Conservation (phyloP, 129 eudicot genomes). For the Mikania micrantha region DNA sequence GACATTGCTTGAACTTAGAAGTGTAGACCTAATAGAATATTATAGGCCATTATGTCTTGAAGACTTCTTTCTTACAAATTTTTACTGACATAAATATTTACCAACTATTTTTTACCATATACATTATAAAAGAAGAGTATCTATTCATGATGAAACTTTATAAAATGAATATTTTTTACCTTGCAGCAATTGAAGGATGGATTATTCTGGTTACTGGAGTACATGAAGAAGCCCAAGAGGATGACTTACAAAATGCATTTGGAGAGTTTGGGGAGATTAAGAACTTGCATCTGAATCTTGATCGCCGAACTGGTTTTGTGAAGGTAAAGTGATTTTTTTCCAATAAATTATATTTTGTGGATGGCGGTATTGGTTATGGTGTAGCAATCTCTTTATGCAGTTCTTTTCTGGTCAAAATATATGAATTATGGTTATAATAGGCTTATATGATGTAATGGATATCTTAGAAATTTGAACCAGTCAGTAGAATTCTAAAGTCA, state of each 20-base stretch:
- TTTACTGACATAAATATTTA: not conserved
- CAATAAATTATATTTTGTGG: not conserved
- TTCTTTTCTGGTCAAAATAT: not conserved
- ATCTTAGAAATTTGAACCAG: not conserved
- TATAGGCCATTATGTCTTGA: not conserved
- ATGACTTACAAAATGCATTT: conserved; percentile 81
- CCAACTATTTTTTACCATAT: not conserved
- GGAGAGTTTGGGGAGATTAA: conserved; percentile 90
- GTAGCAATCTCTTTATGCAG: not conserved
- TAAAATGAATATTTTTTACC: conserved; percentile 5
- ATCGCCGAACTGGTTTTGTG: conserved; percentile 90
- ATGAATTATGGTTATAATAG: not conserved
- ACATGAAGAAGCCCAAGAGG: conserved; percentile 99
- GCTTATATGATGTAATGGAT: not conserved
- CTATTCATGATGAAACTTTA: not conserved
- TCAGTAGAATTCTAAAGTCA: not conserved
- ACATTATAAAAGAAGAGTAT: not conserved
- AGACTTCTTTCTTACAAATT: not conserved
- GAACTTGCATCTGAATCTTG: conserved; percentile 94
- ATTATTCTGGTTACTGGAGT: conserved; percentile 93
- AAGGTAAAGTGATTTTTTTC: conserved; percentile 39
- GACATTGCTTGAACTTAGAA: not conserved
- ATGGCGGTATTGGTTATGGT: not conserved
- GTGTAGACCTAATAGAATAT: not conserved
- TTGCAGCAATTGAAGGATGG: conserved; percentile 99